phyloP scores from a whole-genome alignment of 495 filamentous ascomycete species.

The Tuber umbilicatum region DNA sequence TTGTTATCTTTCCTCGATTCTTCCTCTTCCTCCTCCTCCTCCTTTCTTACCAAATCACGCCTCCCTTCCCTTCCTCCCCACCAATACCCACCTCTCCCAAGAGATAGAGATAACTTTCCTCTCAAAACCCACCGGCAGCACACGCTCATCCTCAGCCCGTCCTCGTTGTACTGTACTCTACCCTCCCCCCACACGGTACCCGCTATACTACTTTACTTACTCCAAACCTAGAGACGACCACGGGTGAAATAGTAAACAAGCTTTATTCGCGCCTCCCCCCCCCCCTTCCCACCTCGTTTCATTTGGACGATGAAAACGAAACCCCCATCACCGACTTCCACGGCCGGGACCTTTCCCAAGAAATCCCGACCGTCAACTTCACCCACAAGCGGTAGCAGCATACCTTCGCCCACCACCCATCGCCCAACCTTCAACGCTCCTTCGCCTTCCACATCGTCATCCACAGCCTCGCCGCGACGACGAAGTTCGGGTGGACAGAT shows the following conservation, averaged over 20 bases:
- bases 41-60: not conserved
- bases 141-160: not conserved
- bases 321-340: not conserved
- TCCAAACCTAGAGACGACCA: not conserved
- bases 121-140: not conserved
- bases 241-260: not conserved
- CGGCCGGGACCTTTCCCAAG: not conserved
- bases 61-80: not conserved
- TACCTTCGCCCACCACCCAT: slow-evolving; percentile 32
- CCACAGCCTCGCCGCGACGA: slow-evolving; percentile 23
- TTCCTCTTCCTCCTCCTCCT: not conserved
- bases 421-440: slow-evolving; percentile 26
- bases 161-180: not conserved
- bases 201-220: not conserved
- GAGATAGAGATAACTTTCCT: not conserved
- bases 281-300: not conserved
- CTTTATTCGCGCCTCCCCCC: not conserved
- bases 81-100: not conserved
- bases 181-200: not conserved
- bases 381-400: slow-evolving; percentile 6
- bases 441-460: slow-evolving; percentile 6
- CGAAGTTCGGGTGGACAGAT: slow-evolving; percentile 33
- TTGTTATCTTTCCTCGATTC: not conserved
- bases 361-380: not conserved
- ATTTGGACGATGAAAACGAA: not conserved